These are phyloP conservation scores for Phytophthora sp. DNA, from an alignment of 352 stramenopile genomes.

Conservation along the genomic window DNA sequence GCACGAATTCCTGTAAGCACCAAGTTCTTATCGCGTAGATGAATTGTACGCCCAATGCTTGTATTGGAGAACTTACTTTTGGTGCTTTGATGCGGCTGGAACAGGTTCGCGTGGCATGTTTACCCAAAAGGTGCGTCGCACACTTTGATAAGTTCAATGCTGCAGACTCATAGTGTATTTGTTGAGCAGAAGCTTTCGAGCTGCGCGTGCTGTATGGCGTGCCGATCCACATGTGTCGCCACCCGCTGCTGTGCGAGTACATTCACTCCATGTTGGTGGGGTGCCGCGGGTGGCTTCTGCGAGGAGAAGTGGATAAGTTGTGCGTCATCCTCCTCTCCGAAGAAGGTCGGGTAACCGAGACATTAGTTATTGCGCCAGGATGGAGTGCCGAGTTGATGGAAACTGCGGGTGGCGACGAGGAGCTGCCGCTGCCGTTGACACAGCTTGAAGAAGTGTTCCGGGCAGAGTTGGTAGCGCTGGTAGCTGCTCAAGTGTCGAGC, in stretches of 20 bases:
- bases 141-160: not conserved
- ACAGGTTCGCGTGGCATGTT: constrained; percentile 57
- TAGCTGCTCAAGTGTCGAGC: constrained; percentile 33
- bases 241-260: constrained; percentile 79
- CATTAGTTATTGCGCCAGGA: constrained; percentile 58
- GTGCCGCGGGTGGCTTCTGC: constrained; percentile 64
- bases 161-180: not conserved
- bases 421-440: constrained; percentile 42
- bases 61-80: constrained; percentile 13
- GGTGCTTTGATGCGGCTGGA: not conserved
- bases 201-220: constrained; percentile 71
- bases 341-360: constrained; percentile 47
- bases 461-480: constrained; percentile 58
- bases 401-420: constrained; percentile 19
- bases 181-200: constrained; percentile 61
- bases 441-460: constrained; percentile 74
- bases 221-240: constrained; percentile 79
- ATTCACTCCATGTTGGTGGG: constrained; percentile 75
- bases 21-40: not conserved
- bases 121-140: constrained; percentile 57
- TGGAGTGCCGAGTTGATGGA: constrained; percentile 37
- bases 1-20: constrained; percentile 82
- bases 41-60: not conserved
- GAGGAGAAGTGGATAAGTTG: constrained; percentile 72
- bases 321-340: constrained; percentile 62